Evolutionary conservation across 2,329 filamentous ascomycete species (phyloP), one percentile per base, ranked within the genome.

Genomic region (Dactylellina drechsleri): DNA sequence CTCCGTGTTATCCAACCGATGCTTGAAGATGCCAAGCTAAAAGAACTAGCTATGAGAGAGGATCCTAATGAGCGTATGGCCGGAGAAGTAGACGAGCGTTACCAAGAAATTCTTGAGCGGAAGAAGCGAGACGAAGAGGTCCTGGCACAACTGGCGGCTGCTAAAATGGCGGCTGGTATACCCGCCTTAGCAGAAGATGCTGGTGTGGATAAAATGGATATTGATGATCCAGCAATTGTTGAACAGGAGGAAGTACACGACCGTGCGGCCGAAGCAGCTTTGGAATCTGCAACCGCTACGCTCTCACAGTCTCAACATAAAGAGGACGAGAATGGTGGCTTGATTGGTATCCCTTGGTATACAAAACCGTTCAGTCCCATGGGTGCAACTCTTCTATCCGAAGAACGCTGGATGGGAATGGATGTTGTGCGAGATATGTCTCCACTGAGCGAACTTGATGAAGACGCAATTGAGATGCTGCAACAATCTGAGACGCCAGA

Each of bases 401-500:
- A 76, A 60, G 72, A 76, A 18, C 65, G 66, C 15, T 76, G 72
- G 72, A 76, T 76, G 72, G 72, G 72, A 8, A 70, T 70, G 66
- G 72, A 76, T 12, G 72, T 76, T 16, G 43, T 76, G 18, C 65
- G 72, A 6, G 72, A 76, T 40, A 76, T 76, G 72, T 76, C 72
- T 10, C 72, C 72, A n/a, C 65, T 76, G 10, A 76, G 72, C 43
- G 72, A 76, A 40, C 43, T 76, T 23, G 72, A 76, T 28, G 72
- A 76, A 52, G 72, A 76, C 28, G 66, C 62, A 16, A 66, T 76
- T 43, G 72, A 76, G 56, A 71, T 64, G 60, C 60, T 76, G 12
- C 71, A 75, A 20, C 58, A 49, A 13, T 36, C 58, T 23, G 71
- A 68, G 15, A 65, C 64, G 13, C 59, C 71, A 0, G 71, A 75